A percentile compares a stretch with the other conserved stretches of the same genome.
Conservation (phyloP, 2,329 filamentous ascomycete genomes). For the Colletotrichum sp. region DNA sequence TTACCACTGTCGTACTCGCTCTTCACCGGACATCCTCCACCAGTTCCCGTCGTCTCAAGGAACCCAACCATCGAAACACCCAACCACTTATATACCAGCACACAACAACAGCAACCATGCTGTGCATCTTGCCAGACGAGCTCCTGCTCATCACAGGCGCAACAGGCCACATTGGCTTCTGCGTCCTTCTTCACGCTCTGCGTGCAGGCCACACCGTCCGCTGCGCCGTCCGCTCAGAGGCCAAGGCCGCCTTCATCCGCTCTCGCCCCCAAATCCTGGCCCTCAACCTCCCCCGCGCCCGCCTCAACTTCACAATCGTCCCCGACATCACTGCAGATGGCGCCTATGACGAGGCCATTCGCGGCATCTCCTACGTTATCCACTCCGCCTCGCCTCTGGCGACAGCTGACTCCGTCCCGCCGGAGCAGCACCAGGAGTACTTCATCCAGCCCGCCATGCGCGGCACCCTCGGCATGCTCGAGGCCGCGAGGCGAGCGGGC, state of each 20-base stretch:
- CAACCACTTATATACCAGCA: background rate
- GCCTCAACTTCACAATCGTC: constrained; percentile 35
- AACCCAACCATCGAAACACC: background rate
- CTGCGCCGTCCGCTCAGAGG: constrained; percentile 32
- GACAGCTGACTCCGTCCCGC: constrained; percentile 60
- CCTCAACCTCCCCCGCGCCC: constrained; percentile 18
- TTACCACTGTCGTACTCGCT: background rate
- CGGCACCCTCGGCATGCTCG: constrained; percentile 55
- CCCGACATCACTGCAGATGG: constrained; percentile 39
- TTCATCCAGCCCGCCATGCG: constrained; percentile 62
- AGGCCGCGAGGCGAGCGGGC: constrained; percentile 44
- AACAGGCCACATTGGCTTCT: constrained; percentile 36
- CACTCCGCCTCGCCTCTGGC: constrained; percentile 34
- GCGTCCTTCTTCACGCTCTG: constrained; percentile 29
- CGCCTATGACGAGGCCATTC: constrained; percentile 47
- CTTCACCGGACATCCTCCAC: background rate
- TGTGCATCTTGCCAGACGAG: constrained; percentile 17
- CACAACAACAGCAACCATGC: background rate
- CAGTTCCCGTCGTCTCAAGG: background rate
- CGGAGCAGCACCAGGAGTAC: constrained; percentile 54
- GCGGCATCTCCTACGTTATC: constrained; percentile 42
- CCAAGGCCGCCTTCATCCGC: constrained; percentile 18
- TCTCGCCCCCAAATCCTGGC: constrained; percentile 15
- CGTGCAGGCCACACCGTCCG: constrained; percentile 32
- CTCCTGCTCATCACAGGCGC: constrained; percentile 32